Percentiles rank a stretch among this genome's conserved stretches.
Evolutionary conservation across 495 filamentous ascomycete genomes (phyloP).

Genomic region (Oidiodendron maius): DNA sequence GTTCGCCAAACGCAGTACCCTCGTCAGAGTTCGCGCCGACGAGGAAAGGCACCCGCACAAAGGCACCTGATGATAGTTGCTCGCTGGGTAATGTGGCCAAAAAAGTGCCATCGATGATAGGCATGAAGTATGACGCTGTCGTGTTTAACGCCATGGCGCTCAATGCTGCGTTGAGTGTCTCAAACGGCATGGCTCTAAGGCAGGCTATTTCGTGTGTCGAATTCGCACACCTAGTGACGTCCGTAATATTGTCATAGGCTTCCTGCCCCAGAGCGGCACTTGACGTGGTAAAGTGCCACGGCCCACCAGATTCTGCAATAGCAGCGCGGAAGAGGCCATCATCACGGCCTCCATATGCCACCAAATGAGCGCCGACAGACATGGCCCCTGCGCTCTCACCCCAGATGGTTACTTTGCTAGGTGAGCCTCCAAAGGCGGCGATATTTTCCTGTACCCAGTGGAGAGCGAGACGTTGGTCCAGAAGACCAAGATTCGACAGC

Average conservation of each 20-base stretch:
- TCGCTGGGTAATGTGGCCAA: conserved; percentile 23
- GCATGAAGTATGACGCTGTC: conserved; percentile 2
- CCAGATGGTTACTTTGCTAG: conserved; percentile 56
- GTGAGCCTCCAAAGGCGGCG: conserved; percentile 61
- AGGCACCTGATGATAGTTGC: conserved; percentile 32
- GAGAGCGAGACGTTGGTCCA: conserved; percentile 64
- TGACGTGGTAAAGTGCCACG: too few species aligned
- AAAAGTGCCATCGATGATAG: conserved; percentile 41
- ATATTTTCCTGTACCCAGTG: conserved; percentile 71
- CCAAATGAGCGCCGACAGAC: conserved; percentile 43
- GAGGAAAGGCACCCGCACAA: conserved; percentile 46
- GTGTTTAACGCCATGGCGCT: neutral
- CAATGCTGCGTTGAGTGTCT: conserved; percentile 2
- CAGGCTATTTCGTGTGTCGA: conserved; percentile 2
- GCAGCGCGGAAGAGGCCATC: conserved; percentile 20
- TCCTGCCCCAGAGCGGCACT: neutral
- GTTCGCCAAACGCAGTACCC: conserved; percentile 43
- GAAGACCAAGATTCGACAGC: conserved; percentile 55
- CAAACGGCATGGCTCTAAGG: conserved; percentile 5
- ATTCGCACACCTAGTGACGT: conserved; percentile 1
- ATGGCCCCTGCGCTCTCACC: conserved; percentile 68
- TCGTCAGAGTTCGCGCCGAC: conserved; percentile 56
- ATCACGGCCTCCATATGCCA: conserved; percentile 40
- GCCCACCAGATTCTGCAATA: conserved; percentile 19
- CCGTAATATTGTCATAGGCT: conserved; percentile 6